A percentile compares a stretch with the other conserved stretches of the same genome.
Evolutionary conservation across 2,329 filamentous ascomycete genomes (phyloP).

Genomic region (Eutypella sp.): DNA sequence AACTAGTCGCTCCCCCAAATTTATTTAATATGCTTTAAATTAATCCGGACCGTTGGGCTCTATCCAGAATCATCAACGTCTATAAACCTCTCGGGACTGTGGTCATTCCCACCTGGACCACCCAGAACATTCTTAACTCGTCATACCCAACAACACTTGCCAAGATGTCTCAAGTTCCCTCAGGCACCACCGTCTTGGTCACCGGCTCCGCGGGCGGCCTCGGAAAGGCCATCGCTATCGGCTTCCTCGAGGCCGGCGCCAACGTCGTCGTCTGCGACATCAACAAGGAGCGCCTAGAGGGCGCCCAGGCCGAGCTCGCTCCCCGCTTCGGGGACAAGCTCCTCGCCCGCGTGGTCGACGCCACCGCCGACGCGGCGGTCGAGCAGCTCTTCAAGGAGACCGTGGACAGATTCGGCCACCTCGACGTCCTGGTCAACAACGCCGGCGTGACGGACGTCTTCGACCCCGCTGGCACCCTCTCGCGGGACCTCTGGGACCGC

Average conservation of each 20-base stretch:
- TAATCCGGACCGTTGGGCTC: no score
- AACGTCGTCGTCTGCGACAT: neutral
- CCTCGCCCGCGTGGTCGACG: neutral
- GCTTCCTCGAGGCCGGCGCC: neutral
- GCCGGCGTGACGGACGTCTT: slow-evolving; percentile 26
- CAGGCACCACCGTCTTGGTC: neutral
- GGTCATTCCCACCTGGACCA: no score
- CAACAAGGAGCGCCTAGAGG: neutral
- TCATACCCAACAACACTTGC: neutral
- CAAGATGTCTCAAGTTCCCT: neutral
- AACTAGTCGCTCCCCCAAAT: no score
- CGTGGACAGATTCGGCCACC: slow-evolving; percentile 11
- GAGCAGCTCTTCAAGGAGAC: slow-evolving; percentile 9
- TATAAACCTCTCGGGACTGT: no score
- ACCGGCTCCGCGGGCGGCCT: neutral
- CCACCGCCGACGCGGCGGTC: slow-evolving; percentile 7
- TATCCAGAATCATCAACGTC: no score
- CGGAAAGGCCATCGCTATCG: neutral
- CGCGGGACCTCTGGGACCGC: slow-evolving; percentile 43
- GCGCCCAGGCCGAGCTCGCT: neutral
- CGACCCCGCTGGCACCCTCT: slow-evolving; percentile 39
- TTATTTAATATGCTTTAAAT: no score
- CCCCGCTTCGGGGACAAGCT: neutral
- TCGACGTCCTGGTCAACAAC: slow-evolving; percentile 11
- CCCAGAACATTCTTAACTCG: no score